Conservation (phyloP, 2,329 filamentous ascomycete genomes). For the Talaromyces islandicus region DNA sequence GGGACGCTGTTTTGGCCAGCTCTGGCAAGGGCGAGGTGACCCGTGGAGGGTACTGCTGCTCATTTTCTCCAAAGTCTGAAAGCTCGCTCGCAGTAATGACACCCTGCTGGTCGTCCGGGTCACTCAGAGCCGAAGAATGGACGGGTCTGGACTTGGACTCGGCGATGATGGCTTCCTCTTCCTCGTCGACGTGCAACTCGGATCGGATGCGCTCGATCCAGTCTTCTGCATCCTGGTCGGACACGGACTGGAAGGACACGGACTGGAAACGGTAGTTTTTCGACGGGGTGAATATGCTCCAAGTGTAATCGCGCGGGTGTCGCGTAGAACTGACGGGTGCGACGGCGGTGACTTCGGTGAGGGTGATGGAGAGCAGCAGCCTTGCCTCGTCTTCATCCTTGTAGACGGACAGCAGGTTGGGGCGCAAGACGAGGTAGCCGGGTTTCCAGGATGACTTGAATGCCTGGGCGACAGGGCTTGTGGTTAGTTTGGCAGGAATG, state of each 20-base stretch:
- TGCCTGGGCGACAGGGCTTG: conserved; percentile 19
- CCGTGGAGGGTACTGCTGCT: conserved; percentile 18
- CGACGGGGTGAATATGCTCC: conserved; percentile 85
- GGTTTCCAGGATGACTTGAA: conserved; percentile 76
- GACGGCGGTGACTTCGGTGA: conserved; percentile 87
- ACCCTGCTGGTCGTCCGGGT: conserved; percentile 22
- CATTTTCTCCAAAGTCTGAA: conserved; percentile 28
- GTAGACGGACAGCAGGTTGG: conserved; percentile 87
- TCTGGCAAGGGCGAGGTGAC: conserved; percentile 26
- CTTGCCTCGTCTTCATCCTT: conserved; percentile 86
- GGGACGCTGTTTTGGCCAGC: conserved; percentile 21
- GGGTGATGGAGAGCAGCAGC: conserved; percentile 77
- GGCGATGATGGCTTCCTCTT: conserved; percentile 72
- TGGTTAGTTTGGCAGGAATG: neutral
- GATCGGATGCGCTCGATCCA: conserved; percentile 80
- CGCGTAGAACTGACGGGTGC: conserved; percentile 85
- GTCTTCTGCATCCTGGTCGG: conserved; percentile 67
- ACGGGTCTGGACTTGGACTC: conserved; percentile 17
- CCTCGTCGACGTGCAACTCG: conserved; percentile 78
- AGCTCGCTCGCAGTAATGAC: conserved; percentile 36
- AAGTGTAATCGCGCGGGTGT: conserved; percentile 77
- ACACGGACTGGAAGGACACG: conserved; percentile 65
- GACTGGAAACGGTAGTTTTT: conserved; percentile 90
- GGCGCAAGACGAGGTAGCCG: conserved; percentile 81
- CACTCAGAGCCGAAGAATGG: conserved; percentile 9